Percentiles rank a stretch among this genome's conserved stretches.
These are phyloP conservation scores for Suhomyces maxii DNA, from an alignment of 1,139 yeast species.

Conservation along the genomic window DNA sequence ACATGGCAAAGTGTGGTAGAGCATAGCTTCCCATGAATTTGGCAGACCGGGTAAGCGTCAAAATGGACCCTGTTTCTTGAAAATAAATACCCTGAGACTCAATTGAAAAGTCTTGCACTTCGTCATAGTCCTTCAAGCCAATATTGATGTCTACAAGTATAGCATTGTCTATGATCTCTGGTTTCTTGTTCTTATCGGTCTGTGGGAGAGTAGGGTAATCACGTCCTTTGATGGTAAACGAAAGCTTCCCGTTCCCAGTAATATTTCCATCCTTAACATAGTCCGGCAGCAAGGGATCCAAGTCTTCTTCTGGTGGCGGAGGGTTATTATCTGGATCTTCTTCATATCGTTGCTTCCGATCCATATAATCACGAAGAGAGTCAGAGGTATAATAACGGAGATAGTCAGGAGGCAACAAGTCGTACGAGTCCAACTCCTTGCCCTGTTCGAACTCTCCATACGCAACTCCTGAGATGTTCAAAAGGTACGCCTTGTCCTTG, in stretches of 20 bases:
- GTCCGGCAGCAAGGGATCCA: constrained; percentile 3
- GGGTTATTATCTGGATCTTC: constrained; percentile 28
- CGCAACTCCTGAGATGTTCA: constrained; percentile 52
- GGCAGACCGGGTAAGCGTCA: constrained; percentile 65
- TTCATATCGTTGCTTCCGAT: constrained; percentile 25
- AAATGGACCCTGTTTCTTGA: constrained; percentile 65
- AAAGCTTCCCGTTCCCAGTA: constrained; percentile 28
- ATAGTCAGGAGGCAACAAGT: constrained; percentile 44
- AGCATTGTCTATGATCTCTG: constrained; percentile 27
- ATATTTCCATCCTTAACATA: constrained; percentile 31
- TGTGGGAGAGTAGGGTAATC: constrained; percentile 22
- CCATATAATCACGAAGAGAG: constrained; percentile 25
- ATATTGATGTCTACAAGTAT: constrained; percentile 29
- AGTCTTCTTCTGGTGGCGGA: constrained; percentile 20
- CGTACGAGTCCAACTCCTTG: constrained; percentile 4
- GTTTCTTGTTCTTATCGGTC: constrained; percentile 8
- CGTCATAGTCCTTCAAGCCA: constrained; percentile 38
- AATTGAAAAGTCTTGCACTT: constrained; percentile 45
- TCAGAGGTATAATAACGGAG: constrained; percentile 34
- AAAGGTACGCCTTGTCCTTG: constrained; percentile 36
- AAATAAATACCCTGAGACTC: constrained; percentile 68
- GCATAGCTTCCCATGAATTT: constrained; percentile 70
- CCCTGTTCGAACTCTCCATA: constrained; percentile 42
- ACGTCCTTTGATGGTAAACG: constrained; percentile 22
- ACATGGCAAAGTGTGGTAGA: constrained; percentile 57